These are phyloP conservation scores for Exophiala oligosperma DNA, from an alignment of 2,329 filamentous ascomycete genomes.

Conservation along the genomic window DNA sequence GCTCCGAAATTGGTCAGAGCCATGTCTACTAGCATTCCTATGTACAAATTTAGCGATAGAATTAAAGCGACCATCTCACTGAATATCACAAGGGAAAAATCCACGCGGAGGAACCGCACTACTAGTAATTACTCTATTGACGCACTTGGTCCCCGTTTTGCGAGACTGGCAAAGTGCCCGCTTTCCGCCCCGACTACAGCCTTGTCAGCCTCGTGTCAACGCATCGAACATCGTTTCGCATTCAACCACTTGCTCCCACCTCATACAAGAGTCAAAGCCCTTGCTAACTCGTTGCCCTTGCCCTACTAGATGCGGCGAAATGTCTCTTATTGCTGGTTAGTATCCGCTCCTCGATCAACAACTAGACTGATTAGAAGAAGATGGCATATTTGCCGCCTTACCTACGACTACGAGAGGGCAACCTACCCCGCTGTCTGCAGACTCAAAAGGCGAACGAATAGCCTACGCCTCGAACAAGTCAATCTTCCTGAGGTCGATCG, in stretches of 20 bases:
- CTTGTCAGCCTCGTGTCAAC: slow-evolving; percentile 3
- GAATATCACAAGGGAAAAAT: too few species aligned
- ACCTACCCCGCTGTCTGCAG: slow-evolving; percentile 83
- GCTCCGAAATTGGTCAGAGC: too few species aligned
- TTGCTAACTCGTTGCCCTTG: neutral
- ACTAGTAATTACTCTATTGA: too few species aligned
- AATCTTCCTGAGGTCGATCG: slow-evolving; percentile 92
- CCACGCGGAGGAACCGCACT: too few species aligned
- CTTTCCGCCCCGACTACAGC: neutral
- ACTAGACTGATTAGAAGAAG: slow-evolving; percentile 40
- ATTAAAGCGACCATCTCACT: too few species aligned
- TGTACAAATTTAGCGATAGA: too few species aligned
- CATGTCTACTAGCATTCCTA: too few species aligned
- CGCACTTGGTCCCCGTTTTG: too few species aligned
- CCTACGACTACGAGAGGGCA: slow-evolving; percentile 82
- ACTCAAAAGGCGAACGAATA: slow-evolving; percentile 86
- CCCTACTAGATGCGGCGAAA: slow-evolving; percentile 25
- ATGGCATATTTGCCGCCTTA: slow-evolving; percentile 77
- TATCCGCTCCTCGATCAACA: neutral
- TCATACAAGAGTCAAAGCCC: too few species aligned
- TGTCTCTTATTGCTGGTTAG: slow-evolving; percentile 49
- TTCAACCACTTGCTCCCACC: neutral
- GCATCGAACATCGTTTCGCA: neutral
- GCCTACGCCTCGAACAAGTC: slow-evolving; percentile 96
- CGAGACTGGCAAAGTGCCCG: neutral